Conservation (phyloP, 805 yeast species). For the Zygoascus bituminiphila region DNA sequence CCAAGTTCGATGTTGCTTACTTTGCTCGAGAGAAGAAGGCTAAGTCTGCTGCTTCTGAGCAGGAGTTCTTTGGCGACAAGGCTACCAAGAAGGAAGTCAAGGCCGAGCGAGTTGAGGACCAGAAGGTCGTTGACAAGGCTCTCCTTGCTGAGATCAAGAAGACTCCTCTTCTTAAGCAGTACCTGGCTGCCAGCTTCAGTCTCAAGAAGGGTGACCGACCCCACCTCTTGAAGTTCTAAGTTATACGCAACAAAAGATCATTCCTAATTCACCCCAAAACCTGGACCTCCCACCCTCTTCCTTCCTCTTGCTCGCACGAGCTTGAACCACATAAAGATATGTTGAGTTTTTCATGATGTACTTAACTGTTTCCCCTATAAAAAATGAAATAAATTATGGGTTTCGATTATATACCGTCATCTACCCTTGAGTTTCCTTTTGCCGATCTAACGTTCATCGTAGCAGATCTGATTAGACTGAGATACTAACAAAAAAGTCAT, state of each 20-base stretch:
- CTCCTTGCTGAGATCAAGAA: constrained; percentile 90
- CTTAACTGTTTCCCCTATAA: constrained; percentile 1
- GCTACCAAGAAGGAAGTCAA: constrained; percentile 78
- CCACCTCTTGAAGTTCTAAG: constrained; percentile 93
- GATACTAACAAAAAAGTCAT: too few species aligned
- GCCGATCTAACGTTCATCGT: too few species aligned
- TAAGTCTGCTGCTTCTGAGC: constrained; percentile 71
- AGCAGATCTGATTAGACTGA: too few species aligned
- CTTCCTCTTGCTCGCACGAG: background rate
- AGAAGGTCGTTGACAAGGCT: constrained; percentile 89
- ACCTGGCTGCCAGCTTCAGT: constrained; percentile 91
- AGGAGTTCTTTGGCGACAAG: constrained; percentile 77
- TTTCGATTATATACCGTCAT: background rate
- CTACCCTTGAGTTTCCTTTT: background rate
- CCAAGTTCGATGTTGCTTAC: constrained; percentile 90
- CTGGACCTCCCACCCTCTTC: background rate
- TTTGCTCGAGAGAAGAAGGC: constrained; percentile 91
- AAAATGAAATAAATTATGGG: background rate
- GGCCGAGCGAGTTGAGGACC: constrained; percentile 94
- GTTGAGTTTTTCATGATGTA: constrained; percentile 3
- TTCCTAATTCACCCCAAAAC: background rate
- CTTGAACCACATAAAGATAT: background rate
- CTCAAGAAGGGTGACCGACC: constrained; percentile 98
- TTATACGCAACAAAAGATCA: background rate
- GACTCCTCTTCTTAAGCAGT: constrained; percentile 94